These are phyloP conservation scores for Coniferiporia sulphurascens DNA, from an alignment of 1,284 basidiomycete genomes.

Conservation along the genomic window DNA sequence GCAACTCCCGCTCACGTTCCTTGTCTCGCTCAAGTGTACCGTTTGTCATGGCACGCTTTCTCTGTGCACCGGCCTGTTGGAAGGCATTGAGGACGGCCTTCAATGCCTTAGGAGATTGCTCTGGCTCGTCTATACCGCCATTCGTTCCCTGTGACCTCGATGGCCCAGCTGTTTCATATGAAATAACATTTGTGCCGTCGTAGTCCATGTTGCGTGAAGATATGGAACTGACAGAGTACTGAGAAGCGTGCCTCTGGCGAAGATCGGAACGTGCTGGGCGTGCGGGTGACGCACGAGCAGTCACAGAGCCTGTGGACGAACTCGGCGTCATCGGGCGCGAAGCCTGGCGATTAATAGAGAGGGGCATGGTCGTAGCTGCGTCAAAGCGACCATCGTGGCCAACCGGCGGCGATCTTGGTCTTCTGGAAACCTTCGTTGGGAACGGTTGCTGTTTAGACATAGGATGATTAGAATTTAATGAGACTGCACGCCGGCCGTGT, in stretches of 20 bases:
- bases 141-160: slow-evolving; percentile 30
- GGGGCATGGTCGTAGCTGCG: slow-evolving; percentile 14
- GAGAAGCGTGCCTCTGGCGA: slow-evolving; percentile 21
- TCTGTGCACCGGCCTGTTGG: slow-evolving; percentile 49
- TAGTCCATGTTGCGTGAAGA: slow-evolving; percentile 14
- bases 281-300: slow-evolving; percentile 14
- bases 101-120: slow-evolving; percentile 42
- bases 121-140: not conserved
- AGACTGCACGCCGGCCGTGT: not conserved
- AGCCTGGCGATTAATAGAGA: slow-evolving; percentile 18
- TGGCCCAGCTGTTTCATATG: slow-evolving; percentile 31
- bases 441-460: slow-evolving; percentile 18
- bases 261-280: slow-evolving; percentile 24
- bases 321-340: slow-evolving; percentile 20
- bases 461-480: not conserved
- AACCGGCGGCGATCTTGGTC: slow-evolving; percentile 8
- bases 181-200: slow-evolving; percentile 20
- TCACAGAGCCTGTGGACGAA: slow-evolving; percentile 15
- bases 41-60: slow-evolving; percentile 51
- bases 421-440: slow-evolving; percentile 11
- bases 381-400: slow-evolving; percentile 14
- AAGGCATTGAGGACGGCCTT: slow-evolving; percentile 62
- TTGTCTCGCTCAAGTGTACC: slow-evolving; percentile 43
- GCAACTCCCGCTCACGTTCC: slow-evolving; percentile 46
- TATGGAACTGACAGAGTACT: slow-evolving; percentile 17